Evolutionary conservation across 164 flowering plant genomes (phyloP).

Genomic region (Nymphaea colorata): DNA sequence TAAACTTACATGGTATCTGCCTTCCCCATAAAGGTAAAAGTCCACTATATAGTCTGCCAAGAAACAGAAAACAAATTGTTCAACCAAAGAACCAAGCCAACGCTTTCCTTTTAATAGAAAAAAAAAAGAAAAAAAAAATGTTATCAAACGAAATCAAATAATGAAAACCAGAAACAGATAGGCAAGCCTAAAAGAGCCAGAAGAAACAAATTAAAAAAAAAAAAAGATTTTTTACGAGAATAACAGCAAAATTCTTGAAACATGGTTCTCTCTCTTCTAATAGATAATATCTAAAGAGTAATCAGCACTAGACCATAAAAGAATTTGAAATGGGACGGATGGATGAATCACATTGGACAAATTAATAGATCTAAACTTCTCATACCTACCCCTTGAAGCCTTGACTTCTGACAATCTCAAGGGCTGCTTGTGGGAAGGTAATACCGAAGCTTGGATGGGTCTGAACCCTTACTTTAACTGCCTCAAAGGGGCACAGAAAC

Average conservation of each 20-base stretch:
- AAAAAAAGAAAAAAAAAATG: not conserved
- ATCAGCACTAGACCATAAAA: not conserved
- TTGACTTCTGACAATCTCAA: not conserved
- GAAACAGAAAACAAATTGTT: not conserved
- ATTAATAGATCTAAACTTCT: not conserved
- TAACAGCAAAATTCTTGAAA: not conserved
- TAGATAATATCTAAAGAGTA: not conserved
- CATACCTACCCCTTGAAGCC: conserved; percentile 2
- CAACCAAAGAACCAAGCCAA: not conserved
- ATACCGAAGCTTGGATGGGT: conserved; percentile 1
- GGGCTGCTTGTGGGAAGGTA: not conserved
- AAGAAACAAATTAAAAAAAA: too few relatives aligned
- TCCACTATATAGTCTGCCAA: not conserved
- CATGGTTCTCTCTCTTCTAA: not conserved
- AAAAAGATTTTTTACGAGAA: not conserved
- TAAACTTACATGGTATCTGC: conserved; percentile 1
- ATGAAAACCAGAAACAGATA: not conserved
- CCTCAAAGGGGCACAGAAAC: not conserved
- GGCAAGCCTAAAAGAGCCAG: not conserved
- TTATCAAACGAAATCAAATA: not conserved
- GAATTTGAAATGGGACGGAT: not conserved
- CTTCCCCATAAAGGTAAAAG: conserved; percentile 3
- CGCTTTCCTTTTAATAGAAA: not conserved
- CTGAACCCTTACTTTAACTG: not conserved
- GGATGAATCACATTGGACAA: not conserved